These are phyloP conservation scores for Starmerella apicola DNA, from an alignment of 805 yeast genomes.

Conservation along the genomic window DNA sequence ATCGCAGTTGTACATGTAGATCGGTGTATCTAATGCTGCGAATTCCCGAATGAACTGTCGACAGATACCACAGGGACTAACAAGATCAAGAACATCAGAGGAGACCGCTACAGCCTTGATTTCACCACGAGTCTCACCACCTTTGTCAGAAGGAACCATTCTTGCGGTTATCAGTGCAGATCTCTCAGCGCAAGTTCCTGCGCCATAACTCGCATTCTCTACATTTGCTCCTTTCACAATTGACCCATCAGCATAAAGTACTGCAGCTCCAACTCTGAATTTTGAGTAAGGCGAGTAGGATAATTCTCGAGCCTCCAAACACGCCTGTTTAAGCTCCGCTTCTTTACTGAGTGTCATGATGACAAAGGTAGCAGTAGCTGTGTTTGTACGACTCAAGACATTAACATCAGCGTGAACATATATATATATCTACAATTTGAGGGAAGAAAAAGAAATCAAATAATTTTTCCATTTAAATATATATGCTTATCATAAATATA, in stretches of 20 bases:
- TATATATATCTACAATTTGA: too few species aligned
- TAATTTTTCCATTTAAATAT: too few species aligned
- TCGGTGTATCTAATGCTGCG: slow-evolving; percentile 38
- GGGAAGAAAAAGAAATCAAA: too few species aligned
- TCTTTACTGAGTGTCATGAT: background rate
- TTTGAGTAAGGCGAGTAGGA: slow-evolving; percentile 65
- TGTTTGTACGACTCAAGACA: too few species aligned
- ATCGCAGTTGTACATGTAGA: slow-evolving; percentile 53
- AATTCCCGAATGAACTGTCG: slow-evolving; percentile 84
- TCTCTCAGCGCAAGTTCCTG: slow-evolving; percentile 65
- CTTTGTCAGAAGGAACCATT: slow-evolving; percentile 27
- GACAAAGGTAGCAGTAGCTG: background rate
- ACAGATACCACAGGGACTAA: slow-evolving; percentile 90
- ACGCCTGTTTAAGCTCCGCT: slow-evolving; percentile 14
- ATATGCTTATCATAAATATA: too few species aligned
- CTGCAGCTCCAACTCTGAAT: slow-evolving; percentile 73
- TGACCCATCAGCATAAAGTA: slow-evolving; percentile 41
- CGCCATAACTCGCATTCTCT: slow-evolving; percentile 87
- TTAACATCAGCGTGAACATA: too few species aligned
- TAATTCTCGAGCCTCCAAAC: slow-evolving; percentile 34
- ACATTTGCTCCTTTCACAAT: slow-evolving; percentile 68
- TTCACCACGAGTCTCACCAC: background rate
- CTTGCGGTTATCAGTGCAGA: slow-evolving; percentile 50
- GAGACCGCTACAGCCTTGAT: slow-evolving; percentile 57
- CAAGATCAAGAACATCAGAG: slow-evolving; percentile 43